A percentile compares a stretch with the other conserved stretches of the same genome.
phyloP scores from a whole-genome alignment of 306 rosid species.

The Vigna radiata region DNA sequence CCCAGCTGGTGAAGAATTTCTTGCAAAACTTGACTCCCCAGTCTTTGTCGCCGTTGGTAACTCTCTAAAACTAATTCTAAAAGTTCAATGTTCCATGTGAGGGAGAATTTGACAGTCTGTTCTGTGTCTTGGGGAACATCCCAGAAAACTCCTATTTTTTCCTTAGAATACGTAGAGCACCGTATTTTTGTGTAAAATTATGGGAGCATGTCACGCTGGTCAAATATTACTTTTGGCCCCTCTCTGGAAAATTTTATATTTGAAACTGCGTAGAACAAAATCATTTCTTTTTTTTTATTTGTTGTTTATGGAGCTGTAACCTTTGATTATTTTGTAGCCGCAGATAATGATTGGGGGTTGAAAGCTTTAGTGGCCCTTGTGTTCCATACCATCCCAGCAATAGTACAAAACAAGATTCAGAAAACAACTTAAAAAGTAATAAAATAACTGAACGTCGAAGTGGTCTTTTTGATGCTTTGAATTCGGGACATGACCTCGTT shows the following conservation, averaged over 20 bases:
- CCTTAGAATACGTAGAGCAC: conserved; percentile 52
- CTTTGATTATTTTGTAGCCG: conserved; percentile 59
- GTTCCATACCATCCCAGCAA: conserved; percentile 44
- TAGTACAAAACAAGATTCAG: conserved; percentile 28
- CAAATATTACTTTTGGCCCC: conserved; percentile 26
- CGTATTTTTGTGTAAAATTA: conserved; percentile 40
- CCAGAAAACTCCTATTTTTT: conserved; percentile 56
- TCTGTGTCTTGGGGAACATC: conserved; percentile 48
- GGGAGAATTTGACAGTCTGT: conserved; percentile 74
- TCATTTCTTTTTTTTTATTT: conserved; percentile 25
- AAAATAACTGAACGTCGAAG: conserved; percentile 41
- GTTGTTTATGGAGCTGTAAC: conserved; percentile 43
- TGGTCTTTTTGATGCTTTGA: conserved; percentile 41
- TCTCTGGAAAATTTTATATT: conserved; percentile 42
- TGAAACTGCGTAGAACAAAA: conserved; percentile 39
- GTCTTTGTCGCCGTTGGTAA: conserved; percentile 48
- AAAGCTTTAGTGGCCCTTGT: conserved; percentile 56
- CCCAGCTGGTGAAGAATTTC: conserved; percentile 51
- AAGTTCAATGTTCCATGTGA: conserved; percentile 48
- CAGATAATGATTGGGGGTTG: conserved; percentile 64
- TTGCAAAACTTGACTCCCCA: conserved; percentile 48
- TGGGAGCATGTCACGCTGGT: conserved; percentile 45
- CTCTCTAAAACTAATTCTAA: conserved; percentile 1
- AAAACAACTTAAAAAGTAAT: conserved; percentile 40
- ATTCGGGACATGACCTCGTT: conserved; percentile 41